phyloP scores from a whole-genome alignment of 768 basidiomycete species.

The Suillus spraguei region DNA sequence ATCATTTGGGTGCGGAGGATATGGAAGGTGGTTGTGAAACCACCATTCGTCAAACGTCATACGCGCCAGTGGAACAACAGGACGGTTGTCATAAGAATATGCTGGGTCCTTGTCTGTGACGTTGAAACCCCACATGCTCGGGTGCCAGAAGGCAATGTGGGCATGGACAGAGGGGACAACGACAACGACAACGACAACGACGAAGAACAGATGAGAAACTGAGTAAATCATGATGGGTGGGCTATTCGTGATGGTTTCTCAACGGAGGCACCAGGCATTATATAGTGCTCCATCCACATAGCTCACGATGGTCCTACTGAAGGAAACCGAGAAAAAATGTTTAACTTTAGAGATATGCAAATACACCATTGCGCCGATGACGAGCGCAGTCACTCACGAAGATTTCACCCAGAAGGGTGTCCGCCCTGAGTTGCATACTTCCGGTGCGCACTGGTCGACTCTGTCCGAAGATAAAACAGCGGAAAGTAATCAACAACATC shows the following conservation, averaged over 20 bases:
- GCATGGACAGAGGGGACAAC: slow-evolving; percentile 5
- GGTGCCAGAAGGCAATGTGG: slow-evolving; percentile 31
- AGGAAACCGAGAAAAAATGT: background rate
- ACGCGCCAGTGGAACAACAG: slow-evolving; percentile 37
- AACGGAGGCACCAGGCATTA: background rate
- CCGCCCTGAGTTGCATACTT: slow-evolving; percentile 6
- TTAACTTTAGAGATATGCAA: background rate
- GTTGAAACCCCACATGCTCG: slow-evolving; percentile 44
- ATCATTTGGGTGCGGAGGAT: slow-evolving; percentile 34
- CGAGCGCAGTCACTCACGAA: background rate
- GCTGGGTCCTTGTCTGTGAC: slow-evolving; percentile 28
- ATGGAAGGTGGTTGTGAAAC: slow-evolving; percentile 37
- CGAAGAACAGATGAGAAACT: slow-evolving; percentile 4
- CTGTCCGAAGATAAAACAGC: background rate
- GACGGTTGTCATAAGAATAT: slow-evolving; percentile 37
- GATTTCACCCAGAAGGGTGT: background rate
- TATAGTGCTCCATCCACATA: background rate
- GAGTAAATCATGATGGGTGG: slow-evolving; percentile 7
- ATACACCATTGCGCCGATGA: background rate
- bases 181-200: background rate
- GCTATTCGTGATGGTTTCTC: background rate
- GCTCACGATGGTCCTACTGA: background rate
- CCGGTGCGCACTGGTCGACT: background rate
- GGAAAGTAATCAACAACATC: background rate
- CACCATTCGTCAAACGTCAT: slow-evolving; percentile 39